Evolutionary conservation across 257 asterid species (phyloP), one percentile per base, ranked within the genome.

Genomic region (Solanum verrucosum): DNA sequence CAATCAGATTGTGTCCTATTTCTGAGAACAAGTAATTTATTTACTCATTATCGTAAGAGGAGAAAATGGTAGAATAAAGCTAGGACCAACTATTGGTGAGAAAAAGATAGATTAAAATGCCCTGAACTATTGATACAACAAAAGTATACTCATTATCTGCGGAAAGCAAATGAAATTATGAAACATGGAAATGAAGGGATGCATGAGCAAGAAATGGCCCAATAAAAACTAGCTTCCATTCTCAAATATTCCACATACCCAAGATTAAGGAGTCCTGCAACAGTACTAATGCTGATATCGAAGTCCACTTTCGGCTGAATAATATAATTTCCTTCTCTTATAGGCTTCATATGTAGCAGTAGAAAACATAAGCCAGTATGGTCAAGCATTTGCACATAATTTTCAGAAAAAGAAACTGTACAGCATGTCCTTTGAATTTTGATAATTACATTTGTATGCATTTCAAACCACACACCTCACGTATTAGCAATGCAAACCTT

Each of bases 251-350:
- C 35, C 81, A 94, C 96, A 84, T 94, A 97, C 99, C 99, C 99
- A 35, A 97, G 98, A 89, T 95, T 97, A 88, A 97, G 98, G 91
- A 97, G 98, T 46, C 99, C 99, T 12, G 99, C 98, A 77, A 97
- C 99, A 5, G 99, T 97, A 92, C 95, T 93, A 89, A 96, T 97
- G 97, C 99, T 94, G 95, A 97, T 97, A 91, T 97, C 99, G 87
- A 97, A 97, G 94, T 97, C 99, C 91, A 97, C 99, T 91, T 97
- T 97, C 44, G 99, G 99, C 92, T 97, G 99, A 90, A 97, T 95
- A 87, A 97, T 95, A 86, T 93, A 97, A 90, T 94, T 88, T 42
- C 99, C 99, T 93, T 97, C 99, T 91, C 94, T 94, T 85, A 97
- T 96, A 89, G 99, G 99, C 99, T 97, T 89, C 91, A 91, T 23